phyloP scores from a whole-genome alignment of 2,329 filamentous ascomycete genomes.

The Aspergillus ustus region DNA sequence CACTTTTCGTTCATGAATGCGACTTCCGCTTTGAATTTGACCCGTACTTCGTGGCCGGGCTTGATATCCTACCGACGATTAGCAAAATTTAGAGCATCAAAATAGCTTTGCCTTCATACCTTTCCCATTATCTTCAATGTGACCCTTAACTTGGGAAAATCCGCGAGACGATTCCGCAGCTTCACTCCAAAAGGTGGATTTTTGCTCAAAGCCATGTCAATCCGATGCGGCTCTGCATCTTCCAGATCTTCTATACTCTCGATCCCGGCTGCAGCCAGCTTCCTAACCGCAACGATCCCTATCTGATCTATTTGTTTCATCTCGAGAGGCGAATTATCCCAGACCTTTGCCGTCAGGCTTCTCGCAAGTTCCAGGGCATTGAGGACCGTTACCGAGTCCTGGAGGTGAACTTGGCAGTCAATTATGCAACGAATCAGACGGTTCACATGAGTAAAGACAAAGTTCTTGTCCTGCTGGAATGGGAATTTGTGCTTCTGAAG shows the following conservation, averaged over 20 bases:
- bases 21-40: constrained; percentile 69
- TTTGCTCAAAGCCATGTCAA: constrained; percentile 76
- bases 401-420: constrained; percentile 67
- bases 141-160: constrained; percentile 72
- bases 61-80: constrained; percentile 36
- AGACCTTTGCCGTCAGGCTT: constrained; percentile 73
- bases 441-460: constrained; percentile 71
- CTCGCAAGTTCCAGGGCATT: constrained; percentile 78
- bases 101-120: constrained; percentile 37
- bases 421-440: constrained; percentile 75
- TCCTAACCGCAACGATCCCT: constrained; percentile 75
- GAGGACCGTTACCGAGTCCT: constrained; percentile 69
- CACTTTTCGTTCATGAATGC: constrained; percentile 71
- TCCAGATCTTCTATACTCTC: constrained; percentile 73
- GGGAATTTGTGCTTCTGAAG: constrained; percentile 59
- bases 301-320: constrained; percentile 82
- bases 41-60: constrained; percentile 51
- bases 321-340: constrained; percentile 82
- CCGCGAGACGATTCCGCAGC: constrained; percentile 65
- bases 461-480: constrained; percentile 62
- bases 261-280: constrained; percentile 72
- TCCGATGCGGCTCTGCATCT: constrained; percentile 67
- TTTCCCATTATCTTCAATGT: constrained; percentile 56
- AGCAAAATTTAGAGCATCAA: constrained; percentile 9
- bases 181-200: constrained; percentile 83